Evolutionary conservation across 2,329 filamentous ascomycete species (phyloP).

Genomic region (Fusarium brachygibbosum): DNA sequence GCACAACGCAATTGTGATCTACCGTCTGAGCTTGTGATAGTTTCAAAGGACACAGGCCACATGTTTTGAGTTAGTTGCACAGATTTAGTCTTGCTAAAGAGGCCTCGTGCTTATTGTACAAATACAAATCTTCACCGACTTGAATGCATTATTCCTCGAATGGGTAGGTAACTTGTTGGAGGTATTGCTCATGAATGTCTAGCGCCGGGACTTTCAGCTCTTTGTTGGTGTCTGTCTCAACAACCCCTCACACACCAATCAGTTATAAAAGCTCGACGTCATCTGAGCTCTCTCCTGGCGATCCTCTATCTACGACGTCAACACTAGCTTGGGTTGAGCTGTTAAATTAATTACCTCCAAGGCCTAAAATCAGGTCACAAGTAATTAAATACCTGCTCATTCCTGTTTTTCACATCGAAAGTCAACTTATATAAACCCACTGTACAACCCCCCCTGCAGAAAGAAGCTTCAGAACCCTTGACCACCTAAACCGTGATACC

Average conservation of each 20-base stretch:
- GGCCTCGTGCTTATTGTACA: not conserved
- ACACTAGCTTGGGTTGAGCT: constrained; percentile 20
- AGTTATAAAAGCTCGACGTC: constrained; percentile 30
- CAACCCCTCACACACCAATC: constrained; percentile 20
- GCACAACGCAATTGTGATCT: not conserved
- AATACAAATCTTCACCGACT: not conserved
- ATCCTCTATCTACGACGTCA: constrained; percentile 41
- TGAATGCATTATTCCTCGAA: not conserved
- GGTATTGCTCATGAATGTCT: not conserved
- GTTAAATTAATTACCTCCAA: constrained; percentile 8
- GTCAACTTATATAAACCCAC: not conserved
- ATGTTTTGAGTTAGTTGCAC: not conserved
- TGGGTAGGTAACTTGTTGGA: not conserved
- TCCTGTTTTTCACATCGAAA: not conserved
- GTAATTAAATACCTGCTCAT: not conserved
- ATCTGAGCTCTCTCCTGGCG: constrained; percentile 38
- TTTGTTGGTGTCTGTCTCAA: constrained; percentile 37
- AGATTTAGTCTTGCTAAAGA: not conserved
- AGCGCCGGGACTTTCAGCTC: constrained; percentile 24
- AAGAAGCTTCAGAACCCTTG: constrained; percentile 43
- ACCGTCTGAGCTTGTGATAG: not conserved
- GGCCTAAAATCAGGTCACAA: not conserved
- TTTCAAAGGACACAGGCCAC: not conserved
- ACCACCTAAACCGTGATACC: constrained; percentile 34
- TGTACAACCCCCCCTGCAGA: constrained; percentile 10